phyloP scores from a whole-genome alignment of 495 filamentous ascomycete species.

The Aeminium ludgeri region DNA sequence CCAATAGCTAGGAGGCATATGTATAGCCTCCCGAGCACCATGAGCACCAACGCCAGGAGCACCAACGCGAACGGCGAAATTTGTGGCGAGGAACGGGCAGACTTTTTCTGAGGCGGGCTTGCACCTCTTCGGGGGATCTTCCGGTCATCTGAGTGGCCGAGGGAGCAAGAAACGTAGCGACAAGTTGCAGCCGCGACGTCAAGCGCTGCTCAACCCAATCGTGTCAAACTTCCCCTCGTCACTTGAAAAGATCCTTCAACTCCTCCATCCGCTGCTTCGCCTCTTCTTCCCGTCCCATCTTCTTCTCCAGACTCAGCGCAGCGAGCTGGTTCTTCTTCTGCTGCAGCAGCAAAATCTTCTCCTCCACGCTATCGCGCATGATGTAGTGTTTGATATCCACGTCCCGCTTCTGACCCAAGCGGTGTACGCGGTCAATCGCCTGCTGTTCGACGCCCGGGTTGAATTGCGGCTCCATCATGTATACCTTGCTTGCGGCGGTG shows the following conservation, averaged over 20 bases:
- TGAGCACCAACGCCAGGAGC: too few relatives aligned
- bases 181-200: too few relatives aligned
- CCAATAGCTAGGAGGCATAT: too few relatives aligned
- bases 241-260: conserved; percentile 55
- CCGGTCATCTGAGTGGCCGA: too few relatives aligned
- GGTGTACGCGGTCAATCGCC: conserved; percentile 84
- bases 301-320: conserved; percentile 59
- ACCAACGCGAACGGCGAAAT: too few relatives aligned
- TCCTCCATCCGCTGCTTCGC: conserved; percentile 64
- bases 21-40: too few relatives aligned
- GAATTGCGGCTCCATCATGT: conserved; percentile 95
- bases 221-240: too few relatives aligned
- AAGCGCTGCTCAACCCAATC: too few relatives aligned
- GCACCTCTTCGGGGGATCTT: too few relatives aligned
- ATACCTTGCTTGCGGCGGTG: conserved; percentile 68
- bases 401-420: conserved; percentile 71
- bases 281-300: conserved; percentile 52
- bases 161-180: too few relatives aligned
- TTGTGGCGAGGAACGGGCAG: too few relatives aligned
- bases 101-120: too few relatives aligned
- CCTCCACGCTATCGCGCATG: conserved; percentile 81
- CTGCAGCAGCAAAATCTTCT: conserved; percentile 79
- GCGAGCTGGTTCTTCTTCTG: conserved; percentile 82
- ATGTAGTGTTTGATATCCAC: conserved; percentile 72
- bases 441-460: conserved; percentile 92